Percentiles rank a stretch among this genome's conserved stretches.
Evolutionary conservation across 2,329 filamentous ascomycete species (phyloP).

Genomic region (Colletotrichum horii): DNA sequence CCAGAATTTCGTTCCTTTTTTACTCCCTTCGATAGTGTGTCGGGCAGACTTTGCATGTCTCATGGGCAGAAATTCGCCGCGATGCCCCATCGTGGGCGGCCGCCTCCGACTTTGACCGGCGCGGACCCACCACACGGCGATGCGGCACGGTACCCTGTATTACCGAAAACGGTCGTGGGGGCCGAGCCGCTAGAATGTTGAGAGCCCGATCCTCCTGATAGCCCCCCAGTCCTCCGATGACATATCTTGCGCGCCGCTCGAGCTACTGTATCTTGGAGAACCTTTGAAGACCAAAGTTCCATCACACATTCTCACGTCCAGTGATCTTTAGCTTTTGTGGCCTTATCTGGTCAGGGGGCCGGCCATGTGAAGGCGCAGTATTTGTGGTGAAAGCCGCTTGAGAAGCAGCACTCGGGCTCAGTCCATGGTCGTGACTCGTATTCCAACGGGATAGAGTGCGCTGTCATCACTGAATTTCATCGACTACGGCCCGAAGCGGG

Average conservation of each 20-base stretch:
- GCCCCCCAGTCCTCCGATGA: neutral
- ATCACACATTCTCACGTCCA: neutral
- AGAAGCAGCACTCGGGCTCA: neutral
- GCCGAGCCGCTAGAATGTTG: neutral
- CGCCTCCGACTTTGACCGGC: neutral
- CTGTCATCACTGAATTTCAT: neutral
- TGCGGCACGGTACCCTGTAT: neutral
- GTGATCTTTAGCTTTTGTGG: fast-evolving
- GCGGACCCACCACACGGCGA: neutral
- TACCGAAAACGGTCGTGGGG: neutral
- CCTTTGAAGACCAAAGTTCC: neutral
- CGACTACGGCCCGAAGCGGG: neutral
- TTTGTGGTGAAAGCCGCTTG: fast-evolving
- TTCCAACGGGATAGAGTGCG: neutral
- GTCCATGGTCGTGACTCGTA: neutral
- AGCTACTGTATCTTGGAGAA: neutral
- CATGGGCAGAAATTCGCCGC: neutral
- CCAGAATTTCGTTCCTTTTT: neutral
- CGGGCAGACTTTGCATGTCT: neutral
- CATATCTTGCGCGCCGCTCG: neutral
- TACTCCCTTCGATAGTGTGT: neutral
- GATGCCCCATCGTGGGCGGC: neutral
- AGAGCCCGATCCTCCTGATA: neutral
- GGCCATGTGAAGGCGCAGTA: neutral
- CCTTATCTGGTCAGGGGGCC: neutral